Base-by-base conservation (phyloP, 352 stramenopile genomes). In the Phytophthora macrochlamydospora region DNA sequence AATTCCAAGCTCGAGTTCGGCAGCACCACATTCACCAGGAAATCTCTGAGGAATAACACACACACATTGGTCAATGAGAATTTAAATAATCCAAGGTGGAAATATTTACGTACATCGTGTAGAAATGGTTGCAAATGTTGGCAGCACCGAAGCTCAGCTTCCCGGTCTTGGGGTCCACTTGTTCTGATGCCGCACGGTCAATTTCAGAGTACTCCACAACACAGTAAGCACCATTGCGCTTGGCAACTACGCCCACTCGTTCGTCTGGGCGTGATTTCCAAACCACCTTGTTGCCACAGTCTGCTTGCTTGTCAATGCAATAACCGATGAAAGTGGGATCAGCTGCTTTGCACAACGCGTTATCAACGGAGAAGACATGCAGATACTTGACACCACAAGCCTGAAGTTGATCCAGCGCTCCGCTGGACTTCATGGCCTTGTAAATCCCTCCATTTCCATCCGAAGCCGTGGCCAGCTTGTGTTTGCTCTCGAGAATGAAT, bases 41-140 rank as follows among this genome's bases (percentile, higher is more conserved):
- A 92, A 48, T 91, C 77, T 24, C 79, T 87, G 38, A 35, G 18
- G 55, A 29, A 66, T 18, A 33, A 61, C n/a, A 58, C 50, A 37
- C 8, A 40, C 24, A 50, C 8, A 24, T 24, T 24, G 18, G 18
- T 24, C 18, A 24, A 24, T 24, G 18, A 24, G 18, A 24, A 24
- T 24, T 24, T 24, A 24, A 24, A 24, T 24, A 24, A 24, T 24
- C 18, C 18, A 24, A 24, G 18, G 18, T 24, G 18, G 18, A 24
- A 24, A 24, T 24, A 24, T 24, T 24, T 2, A 69, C 98, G 38
- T 90, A 94, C 38, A 98, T 53, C 1, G 90, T 95, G 72, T 97
- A 99, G 62, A 98, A 98, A 73, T 99, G 97, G 85, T 99, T 99
- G 91, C 97, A 99, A 73, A 99, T 99, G 71, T 99, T 99, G 30